These are phyloP conservation scores for Kodamaea kaohsiungensis DNA, from an alignment of 805 yeast genomes.

Conservation along the genomic window DNA sequence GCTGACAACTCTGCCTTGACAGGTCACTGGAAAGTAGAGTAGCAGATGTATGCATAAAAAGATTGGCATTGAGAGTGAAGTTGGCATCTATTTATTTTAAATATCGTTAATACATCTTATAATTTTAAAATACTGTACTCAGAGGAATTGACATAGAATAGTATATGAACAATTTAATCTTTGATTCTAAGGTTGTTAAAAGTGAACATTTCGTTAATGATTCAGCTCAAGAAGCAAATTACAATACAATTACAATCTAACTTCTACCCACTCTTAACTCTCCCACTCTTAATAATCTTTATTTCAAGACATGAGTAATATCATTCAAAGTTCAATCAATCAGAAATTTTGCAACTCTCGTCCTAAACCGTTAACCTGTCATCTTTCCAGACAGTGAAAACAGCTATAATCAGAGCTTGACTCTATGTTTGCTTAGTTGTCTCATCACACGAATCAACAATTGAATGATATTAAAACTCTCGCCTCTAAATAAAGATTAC, in stretches of 20 bases:
- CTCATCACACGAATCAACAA: conserved; percentile 56
- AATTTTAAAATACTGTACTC: not conserved
- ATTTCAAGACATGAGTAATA: conserved; percentile 1
- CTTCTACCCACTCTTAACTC: not conserved
- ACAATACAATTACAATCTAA: too few species aligned
- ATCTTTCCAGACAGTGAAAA: conserved; percentile 49
- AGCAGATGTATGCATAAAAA: conserved; percentile 6
- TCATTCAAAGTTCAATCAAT: conserved; percentile 1
- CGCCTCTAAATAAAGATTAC: conserved; percentile 21
- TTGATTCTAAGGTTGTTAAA: too few species aligned
- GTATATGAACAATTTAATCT: too few species aligned
- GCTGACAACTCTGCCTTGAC: conserved; percentile 37
- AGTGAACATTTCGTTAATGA: too few species aligned
- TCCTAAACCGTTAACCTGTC: conserved; percentile 49
- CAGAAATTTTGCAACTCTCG: conserved; percentile 61
- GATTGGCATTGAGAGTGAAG: not conserved
- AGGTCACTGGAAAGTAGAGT: conserved; percentile 46
- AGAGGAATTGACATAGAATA: too few species aligned
- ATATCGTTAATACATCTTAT: not conserved
- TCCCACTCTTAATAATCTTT: not conserved
- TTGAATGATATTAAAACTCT: conserved; percentile 12
- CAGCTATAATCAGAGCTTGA: conserved; percentile 75
- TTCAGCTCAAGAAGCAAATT: too few species aligned
- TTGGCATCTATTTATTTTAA: conserved; percentile 5
- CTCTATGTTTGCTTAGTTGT: conserved; percentile 80